Evolutionary conservation across 768 basidiomycete genomes (phyloP).

Genomic region (Paxillus involutus): DNA sequence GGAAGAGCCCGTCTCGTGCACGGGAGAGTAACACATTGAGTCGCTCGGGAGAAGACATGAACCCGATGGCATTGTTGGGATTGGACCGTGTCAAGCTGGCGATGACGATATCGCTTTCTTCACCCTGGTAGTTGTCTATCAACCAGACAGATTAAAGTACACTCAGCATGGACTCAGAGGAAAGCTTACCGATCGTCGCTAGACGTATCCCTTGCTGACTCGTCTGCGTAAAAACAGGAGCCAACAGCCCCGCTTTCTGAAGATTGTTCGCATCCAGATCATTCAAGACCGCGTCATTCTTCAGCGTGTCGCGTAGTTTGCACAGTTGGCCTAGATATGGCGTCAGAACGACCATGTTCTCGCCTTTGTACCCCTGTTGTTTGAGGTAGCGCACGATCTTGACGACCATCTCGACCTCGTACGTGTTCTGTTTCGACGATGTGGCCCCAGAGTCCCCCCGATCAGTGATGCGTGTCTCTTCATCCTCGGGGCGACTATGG

Average conservation of each 20-base stretch:
- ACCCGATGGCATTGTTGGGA: conserved; percentile 55
- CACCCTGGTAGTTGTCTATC: conserved; percentile 76
- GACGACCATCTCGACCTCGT: conserved; percentile 63
- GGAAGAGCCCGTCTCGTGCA: conserved; percentile 61
- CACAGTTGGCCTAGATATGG: conserved; percentile 69
- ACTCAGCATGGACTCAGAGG: not conserved
- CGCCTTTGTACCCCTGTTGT: conserved; percentile 67
- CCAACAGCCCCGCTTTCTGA: conserved; percentile 54
- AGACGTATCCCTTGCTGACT: conserved; percentile 44
- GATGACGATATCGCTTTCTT: conserved; percentile 71
- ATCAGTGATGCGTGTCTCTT: conserved; percentile 41
- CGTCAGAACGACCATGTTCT: conserved; percentile 62
- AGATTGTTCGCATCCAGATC: conserved; percentile 65
- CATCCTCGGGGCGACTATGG: conserved; percentile 58
- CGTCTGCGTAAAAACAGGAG: conserved; percentile 42
- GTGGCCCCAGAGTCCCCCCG: conserved; percentile 44
- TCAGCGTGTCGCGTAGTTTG: conserved; percentile 45
- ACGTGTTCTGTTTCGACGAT: conserved; percentile 61
- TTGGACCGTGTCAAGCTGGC: conserved; percentile 65
- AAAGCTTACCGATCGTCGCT: conserved; percentile 60
- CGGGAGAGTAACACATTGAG: conserved; percentile 74
- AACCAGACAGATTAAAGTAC: not conserved
- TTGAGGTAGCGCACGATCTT: conserved; percentile 65
- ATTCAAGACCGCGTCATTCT: conserved; percentile 52
- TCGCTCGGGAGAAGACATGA: conserved; percentile 70